Conservation (phyloP, 2,329 filamentous ascomycete species). For the Calonectria pseudoturangicola region DNA sequence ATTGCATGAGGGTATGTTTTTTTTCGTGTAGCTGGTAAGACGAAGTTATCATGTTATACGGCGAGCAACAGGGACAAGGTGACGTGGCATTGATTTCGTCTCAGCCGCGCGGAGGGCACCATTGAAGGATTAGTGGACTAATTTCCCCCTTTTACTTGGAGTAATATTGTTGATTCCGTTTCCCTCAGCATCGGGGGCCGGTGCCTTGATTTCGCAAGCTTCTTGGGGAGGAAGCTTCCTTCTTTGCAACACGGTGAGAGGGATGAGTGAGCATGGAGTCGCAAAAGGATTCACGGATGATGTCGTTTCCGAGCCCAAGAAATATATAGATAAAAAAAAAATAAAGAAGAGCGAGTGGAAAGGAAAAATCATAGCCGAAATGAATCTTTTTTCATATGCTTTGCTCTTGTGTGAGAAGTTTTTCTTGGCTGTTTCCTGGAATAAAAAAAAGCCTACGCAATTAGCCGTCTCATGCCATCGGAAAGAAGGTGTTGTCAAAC, state of each 20-base stretch:
- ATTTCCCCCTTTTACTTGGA: not conserved
- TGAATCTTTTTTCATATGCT: no score
- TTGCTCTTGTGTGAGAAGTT: not conserved
- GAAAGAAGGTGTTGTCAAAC: not conserved
- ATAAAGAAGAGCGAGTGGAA: no score
- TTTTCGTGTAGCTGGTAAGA: not conserved
- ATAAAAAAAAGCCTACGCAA: not conserved
- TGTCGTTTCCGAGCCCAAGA: no score
- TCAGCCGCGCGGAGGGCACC: not conserved
- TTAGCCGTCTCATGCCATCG: not conserved
- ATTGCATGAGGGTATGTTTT: conserved; percentile 9
- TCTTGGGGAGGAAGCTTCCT: not conserved
- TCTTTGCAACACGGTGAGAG: not conserved
- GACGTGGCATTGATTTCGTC: conserved; percentile 9
- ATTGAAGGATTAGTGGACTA: not conserved
- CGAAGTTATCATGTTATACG: not conserved
- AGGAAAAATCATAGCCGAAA: no score
- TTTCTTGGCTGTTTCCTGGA: not conserved
- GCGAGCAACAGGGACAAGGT: not conserved
- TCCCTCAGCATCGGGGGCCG: not conserved
- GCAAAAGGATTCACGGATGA: not conserved
- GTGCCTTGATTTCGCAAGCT: not conserved
- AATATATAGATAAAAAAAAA: no score
- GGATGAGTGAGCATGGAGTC: not conserved
- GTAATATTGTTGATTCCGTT: not conserved